Percentiles rank a stretch among this genome's conserved stretches.
Conservation (phyloP, 2,329 filamentous ascomycete genomes). For the Aureobasidium sp. region DNA sequence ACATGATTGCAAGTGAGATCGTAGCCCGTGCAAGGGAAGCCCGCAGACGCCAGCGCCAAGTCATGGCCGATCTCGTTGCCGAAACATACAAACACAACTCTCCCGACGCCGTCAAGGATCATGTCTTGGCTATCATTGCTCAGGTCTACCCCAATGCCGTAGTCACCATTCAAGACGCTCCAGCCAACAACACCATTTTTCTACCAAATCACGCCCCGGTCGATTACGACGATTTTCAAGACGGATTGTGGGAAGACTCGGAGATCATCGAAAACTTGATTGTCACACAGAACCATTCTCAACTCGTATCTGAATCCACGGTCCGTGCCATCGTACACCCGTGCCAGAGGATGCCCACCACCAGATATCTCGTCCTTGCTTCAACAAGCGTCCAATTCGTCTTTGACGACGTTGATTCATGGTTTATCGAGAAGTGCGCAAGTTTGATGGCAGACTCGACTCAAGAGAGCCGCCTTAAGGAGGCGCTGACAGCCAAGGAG, state of each 20-base stretch:
- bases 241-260: conserved; percentile 41
- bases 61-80: conserved; percentile 33
- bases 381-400: conserved; percentile 37
- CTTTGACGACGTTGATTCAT: conserved; percentile 43
- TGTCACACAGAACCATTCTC: conserved; percentile 29
- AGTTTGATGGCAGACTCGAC: conserved; percentile 33
- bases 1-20: conserved; percentile 38
- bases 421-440: conserved; percentile 40
- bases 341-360: conserved; percentile 29
- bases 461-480: conserved; percentile 34
- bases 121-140: conserved; percentile 28
- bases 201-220: conserved; percentile 27
- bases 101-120: conserved; percentile 21
- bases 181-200: conserved; percentile 22
- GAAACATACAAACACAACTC: conserved; percentile 18
- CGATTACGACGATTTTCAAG: conserved; percentile 26
- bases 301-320: conserved; percentile 24
- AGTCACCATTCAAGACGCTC: conserved; percentile 24
- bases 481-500: conserved; percentile 40
- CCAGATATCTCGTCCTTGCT: conserved; percentile 34
- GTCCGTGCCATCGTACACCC: conserved; percentile 35
- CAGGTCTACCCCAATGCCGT: conserved; percentile 31
- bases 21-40: conserved; percentile 32
- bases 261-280: conserved; percentile 36
- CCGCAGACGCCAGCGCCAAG: conserved; percentile 36